Conservation (phyloP, 2,329 filamentous ascomycete species). For the Triangularia setosa region DNA sequence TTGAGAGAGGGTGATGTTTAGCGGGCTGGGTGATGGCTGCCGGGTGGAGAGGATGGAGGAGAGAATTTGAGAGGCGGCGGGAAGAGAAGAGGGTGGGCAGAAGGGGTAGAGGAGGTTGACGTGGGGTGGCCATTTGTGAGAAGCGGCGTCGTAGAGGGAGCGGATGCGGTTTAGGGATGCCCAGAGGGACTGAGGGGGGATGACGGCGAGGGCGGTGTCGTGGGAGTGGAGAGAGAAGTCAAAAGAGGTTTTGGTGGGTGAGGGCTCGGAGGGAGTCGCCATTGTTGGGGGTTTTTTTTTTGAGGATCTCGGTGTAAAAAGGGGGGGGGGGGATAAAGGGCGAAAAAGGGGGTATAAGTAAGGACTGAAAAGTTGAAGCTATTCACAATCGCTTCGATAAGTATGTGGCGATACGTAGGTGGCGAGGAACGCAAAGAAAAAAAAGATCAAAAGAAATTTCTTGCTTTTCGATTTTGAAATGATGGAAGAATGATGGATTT, state of each 20-base stretch:
- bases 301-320: neutral
- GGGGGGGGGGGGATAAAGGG: neutral
- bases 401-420: too few species aligned
- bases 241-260: neutral
- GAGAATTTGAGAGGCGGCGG: constrained; percentile 34
- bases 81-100: constrained; percentile 46
- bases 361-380: neutral
- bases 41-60: neutral
- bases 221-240: constrained; percentile 36
- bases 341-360: neutral
- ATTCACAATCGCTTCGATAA: neutral
- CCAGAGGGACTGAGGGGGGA: constrained; percentile 50
- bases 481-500: too few species aligned
- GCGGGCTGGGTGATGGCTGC: neutral
- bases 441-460: too few species aligned
- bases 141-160: constrained; percentile 59
- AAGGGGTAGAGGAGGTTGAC: constrained; percentile 66
- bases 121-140: constrained; percentile 62
- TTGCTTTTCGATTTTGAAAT: too few species aligned
- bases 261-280: too few species aligned
- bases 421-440: too few species aligned
- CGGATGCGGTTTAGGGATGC: constrained; percentile 51
- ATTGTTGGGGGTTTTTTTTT: constrained; percentile 18
- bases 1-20: neutral
- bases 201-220: constrained; percentile 58